These are phyloP conservation scores for Mimosa bimucronata DNA, from an alignment of 306 rosid genomes.

Conservation along the genomic window DNA sequence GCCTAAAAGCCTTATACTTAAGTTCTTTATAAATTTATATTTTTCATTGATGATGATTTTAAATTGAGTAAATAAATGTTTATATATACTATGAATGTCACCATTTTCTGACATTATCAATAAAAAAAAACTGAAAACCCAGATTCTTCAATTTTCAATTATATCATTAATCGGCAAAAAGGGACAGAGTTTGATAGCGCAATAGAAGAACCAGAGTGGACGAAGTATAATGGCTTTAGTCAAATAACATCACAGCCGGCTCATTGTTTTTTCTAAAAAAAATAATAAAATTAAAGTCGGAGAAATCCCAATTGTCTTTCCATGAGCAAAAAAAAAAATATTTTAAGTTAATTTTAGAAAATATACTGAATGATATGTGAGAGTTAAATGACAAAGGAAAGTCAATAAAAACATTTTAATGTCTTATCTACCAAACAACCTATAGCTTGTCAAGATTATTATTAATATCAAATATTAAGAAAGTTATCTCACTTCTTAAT, in stretches of 20 bases:
- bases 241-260: background rate
- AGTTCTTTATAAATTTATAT: no score
- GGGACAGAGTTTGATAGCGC: background rate
- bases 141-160: background rate
- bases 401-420: background rate
- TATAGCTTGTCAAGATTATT: background rate
- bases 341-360: background rate
- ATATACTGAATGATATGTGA: no score
- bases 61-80: background rate
- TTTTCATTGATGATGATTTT: background rate
- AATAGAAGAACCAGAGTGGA: background rate
- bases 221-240: background rate
- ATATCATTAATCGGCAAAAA: background rate
- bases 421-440: no score
- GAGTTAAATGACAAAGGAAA: no score
- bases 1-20: no score
- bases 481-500: background rate
- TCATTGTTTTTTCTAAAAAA: no score
- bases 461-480: no score
- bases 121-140: background rate
- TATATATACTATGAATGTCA: background rate
- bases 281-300: background rate
- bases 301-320: background rate
- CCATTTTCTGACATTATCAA: background rate
- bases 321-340: no score